Base-by-base conservation (phyloP, 2,329 filamentous ascomycete species). In the Fusarium coicis region DNA sequence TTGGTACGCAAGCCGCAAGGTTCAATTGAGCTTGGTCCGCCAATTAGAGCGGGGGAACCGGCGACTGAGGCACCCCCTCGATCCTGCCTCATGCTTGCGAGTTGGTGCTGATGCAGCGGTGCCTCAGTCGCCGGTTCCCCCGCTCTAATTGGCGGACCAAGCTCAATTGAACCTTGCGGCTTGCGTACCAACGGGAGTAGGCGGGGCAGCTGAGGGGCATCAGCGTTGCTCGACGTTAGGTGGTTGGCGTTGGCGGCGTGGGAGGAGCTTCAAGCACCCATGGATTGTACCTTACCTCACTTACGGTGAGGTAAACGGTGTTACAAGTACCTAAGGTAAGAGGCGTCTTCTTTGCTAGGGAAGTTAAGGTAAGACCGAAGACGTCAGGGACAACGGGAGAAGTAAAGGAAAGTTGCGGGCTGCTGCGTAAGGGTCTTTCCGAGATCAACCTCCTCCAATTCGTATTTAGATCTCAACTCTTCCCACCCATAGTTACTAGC, bases 181-280 rank as follows among this genome's bases (percentile, higher is more conserved):
- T 44, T 55, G 19, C 18, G 26, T 21, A 28, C 44, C 19, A 28
- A 30, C 26, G 44, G 44, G 50, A 72, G 66, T 74, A 70, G 74
- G 76, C 72, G 76, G 76, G 75, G 76, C 76, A 78, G 74, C 70
- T 78, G 76, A 76, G 76, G 76, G 74, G 76, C 71, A 75, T 68
- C 66, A 70, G 68, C 49, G 40, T 68, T 43, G 42, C n/a, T 43
- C n/a, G n/a, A 43, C 42, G 42, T 23, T 58, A 30, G 30, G 30
- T 30, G 66, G 37, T 68, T 60, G 57, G 66, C 64, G 52, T 54
- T 49, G 63, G 65, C 66, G 69, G 72, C 65, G 72, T 71, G 68
- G 73, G 65, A 70, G 62, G 66, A 77, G 74, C 76, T 76, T 75
- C 61, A 77, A 71, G 60, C 52, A 67, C 19, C 36, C 36, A 37